phyloP scores from a whole-genome alignment of 169 alveolate species.

The Ichthyophthirius multifiliis region DNA sequence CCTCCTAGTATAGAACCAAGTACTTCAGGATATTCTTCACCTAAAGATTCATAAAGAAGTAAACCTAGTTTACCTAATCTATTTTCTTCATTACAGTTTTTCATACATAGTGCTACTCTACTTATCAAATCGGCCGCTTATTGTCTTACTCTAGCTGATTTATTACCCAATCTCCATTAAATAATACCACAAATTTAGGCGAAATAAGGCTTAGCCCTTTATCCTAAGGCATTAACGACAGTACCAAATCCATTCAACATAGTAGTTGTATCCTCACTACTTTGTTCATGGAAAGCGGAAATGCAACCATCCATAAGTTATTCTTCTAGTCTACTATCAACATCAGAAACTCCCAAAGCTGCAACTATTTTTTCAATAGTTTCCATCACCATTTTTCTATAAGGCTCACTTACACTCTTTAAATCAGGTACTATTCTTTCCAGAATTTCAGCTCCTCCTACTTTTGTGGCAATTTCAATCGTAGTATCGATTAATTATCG shows the following conservation, averaged over 20 bases:
- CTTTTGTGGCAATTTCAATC: slow-evolving; percentile 96
- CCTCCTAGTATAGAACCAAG: slow-evolving; percentile 98
- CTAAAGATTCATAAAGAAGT: slow-evolving; percentile 96
- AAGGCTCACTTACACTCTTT: slow-evolving; percentile 93
- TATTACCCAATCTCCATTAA: slow-evolving; percentile 95
- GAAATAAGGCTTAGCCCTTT: slow-evolving; percentile 96
- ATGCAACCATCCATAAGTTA: slow-evolving; percentile 97
- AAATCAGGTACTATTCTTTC: slow-evolving; percentile 87
- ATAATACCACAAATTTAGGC: slow-evolving; percentile 98
- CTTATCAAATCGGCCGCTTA: slow-evolving; percentile 99
- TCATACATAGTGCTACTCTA: slow-evolving; percentile 95
- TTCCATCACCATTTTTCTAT: slow-evolving; percentile 97
- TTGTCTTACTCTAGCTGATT: slow-evolving; percentile 96
- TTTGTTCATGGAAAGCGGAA: slow-evolving; percentile 97
- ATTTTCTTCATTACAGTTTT: slow-evolving; percentile 96
- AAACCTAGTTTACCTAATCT: slow-evolving; percentile 97
- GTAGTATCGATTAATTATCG: slow-evolving; percentile 97
- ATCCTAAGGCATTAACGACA: slow-evolving; percentile 94
- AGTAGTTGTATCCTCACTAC: slow-evolving; percentile 93
- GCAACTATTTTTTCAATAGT: slow-evolving; percentile 94
- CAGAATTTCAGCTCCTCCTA: slow-evolving; percentile 93
- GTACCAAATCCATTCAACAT: slow-evolving; percentile 97
- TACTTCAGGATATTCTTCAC: slow-evolving; percentile 99
- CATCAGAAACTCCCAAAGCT: slow-evolving; percentile 93
- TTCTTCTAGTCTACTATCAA: slow-evolving; percentile 96